Evolutionary conservation across 176 grass and related monocot species (phyloP).

Genomic region (Oryza brachyantha): DNA sequence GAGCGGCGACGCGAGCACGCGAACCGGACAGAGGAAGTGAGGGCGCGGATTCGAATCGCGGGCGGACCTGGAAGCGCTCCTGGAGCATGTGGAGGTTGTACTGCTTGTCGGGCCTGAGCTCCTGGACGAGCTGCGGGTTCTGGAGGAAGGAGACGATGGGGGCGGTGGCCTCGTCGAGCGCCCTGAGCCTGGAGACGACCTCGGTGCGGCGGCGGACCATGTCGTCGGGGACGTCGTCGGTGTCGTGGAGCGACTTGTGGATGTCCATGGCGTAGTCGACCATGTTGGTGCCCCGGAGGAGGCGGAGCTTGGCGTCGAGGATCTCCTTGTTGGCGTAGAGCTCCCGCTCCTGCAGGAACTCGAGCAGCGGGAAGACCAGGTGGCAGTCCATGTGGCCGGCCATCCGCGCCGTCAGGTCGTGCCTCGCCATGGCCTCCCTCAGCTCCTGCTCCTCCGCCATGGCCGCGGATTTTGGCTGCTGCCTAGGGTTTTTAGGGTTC

Average conservation of each 20-base stretch:
- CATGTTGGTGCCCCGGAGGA: slow-evolving; percentile 95
- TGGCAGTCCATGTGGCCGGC: slow-evolving; percentile 67
- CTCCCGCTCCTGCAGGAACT: slow-evolving; percentile 81
- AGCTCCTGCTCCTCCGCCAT: too few relatives aligned
- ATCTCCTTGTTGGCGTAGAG: slow-evolving; percentile 72
- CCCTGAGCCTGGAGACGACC: slow-evolving; percentile 68
- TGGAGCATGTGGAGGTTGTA: slow-evolving; percentile 90
- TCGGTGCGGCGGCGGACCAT: slow-evolving; percentile 77
- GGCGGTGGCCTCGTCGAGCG: slow-evolving; percentile 59
- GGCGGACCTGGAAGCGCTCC: slow-evolving; percentile 69
- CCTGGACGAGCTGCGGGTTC: slow-evolving; percentile 67
- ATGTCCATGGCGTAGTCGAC: slow-evolving; percentile 99
- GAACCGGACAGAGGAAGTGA: not conserved
- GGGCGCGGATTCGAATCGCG: not conserved
- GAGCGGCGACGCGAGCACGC: not conserved
- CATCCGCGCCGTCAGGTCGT: slow-evolving; percentile 69
- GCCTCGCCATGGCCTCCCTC: slow-evolving; percentile 42
- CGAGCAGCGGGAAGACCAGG: slow-evolving; percentile 78
- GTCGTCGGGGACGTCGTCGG: slow-evolving; percentile 74
- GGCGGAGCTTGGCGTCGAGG: slow-evolving; percentile 80
- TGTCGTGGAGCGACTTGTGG: slow-evolving; percentile 80
- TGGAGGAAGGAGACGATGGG: slow-evolving; percentile 76
- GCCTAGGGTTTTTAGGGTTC: slow-evolving; percentile 31
- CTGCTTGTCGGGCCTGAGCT: slow-evolving; percentile 73
- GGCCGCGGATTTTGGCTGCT: not conserved